A percentile compares a stretch with the other conserved stretches of the same genome.
Evolutionary conservation across 257 asterid genomes (phyloP).

Genomic region (Solanum appendiculatum): DNA sequence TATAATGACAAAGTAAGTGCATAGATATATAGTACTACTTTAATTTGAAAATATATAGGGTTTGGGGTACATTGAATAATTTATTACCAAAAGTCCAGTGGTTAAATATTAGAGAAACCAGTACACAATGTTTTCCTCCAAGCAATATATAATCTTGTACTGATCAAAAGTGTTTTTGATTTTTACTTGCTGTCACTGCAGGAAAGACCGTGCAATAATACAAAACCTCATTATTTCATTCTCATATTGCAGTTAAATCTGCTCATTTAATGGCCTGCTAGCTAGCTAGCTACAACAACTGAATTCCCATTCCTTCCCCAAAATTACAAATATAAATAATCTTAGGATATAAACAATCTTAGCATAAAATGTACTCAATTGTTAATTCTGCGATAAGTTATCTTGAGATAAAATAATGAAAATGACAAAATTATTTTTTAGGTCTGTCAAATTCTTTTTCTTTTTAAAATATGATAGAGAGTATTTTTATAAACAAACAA

Average conservation of each 20-base stretch:
- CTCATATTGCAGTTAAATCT: not conserved
- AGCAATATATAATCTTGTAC: not conserved
- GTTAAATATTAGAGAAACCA: not conserved
- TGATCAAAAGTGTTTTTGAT: not conserved
- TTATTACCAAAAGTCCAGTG: not conserved
- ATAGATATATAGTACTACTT: not conserved
- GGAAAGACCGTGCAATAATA: conserved; percentile 7
- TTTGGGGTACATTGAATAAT: not conserved
- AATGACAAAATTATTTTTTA: not conserved
- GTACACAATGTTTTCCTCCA: not conserved
- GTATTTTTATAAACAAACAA: too few species aligned
- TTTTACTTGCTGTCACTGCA: conserved; percentile 7
- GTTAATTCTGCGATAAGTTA: too few species aligned
- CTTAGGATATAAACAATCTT: too few species aligned
- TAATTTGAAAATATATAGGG: not conserved
- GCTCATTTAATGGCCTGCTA: not conserved
- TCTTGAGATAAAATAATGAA: not conserved
- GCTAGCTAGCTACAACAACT: too few species aligned
- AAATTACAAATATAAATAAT: not conserved
- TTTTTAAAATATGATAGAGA: too few species aligned
- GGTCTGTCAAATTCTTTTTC: not conserved
- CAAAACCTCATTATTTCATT: not conserved
- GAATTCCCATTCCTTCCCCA: too few species aligned
- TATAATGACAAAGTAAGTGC: not conserved
- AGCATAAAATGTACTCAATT: too few species aligned